Percentiles rank a stretch among this genome's conserved stretches.
Conservation (phyloP, 139 green algal genomes). For the Pseudopediastrum boryanum region DNA sequence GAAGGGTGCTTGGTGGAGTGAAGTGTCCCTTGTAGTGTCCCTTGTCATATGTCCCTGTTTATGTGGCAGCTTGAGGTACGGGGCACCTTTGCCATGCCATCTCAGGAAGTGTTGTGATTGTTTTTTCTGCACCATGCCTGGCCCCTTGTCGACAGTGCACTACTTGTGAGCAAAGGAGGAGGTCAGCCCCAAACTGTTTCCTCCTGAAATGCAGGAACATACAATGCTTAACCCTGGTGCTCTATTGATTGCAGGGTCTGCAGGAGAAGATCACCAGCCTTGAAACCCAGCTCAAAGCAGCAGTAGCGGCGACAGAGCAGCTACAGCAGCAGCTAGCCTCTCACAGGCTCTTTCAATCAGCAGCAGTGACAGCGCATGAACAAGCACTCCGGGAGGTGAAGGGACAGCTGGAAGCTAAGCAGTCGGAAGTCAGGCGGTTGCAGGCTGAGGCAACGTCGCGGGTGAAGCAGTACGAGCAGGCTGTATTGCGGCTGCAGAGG, state of each 20-base stretch:
- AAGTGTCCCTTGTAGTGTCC: not conserved
- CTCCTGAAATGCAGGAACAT: too few relatives aligned
- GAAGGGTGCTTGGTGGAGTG: conserved; percentile 2
- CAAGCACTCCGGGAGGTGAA: not conserved
- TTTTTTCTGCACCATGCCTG: not conserved
- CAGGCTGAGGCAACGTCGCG: conserved; percentile 1
- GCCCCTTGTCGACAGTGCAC: not conserved
- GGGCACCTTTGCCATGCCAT: not conserved
- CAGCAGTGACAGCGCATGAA: conserved; percentile 8
- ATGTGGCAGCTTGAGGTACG: not conserved
- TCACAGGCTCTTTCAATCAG: not conserved
- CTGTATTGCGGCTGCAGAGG: conserved; percentile 5
- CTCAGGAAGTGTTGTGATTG: not conserved
- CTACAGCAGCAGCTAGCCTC: not conserved
- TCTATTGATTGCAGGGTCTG: conserved; percentile 6
- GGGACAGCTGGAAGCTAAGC: not conserved
- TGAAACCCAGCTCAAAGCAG: conserved; percentile 8
- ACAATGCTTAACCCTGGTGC: too few relatives aligned
- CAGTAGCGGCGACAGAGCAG: not conserved
- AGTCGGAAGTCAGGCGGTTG: not conserved
- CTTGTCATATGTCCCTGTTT: too few relatives aligned
- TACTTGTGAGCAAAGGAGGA: not conserved
- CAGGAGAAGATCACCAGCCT: conserved; percentile 20
- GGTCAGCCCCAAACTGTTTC: not conserved
- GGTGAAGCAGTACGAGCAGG: conserved; percentile 28